phyloP scores from a whole-genome alignment of 1,284 basidiomycete genomes.

The Rhodotorula mucilaginosa region DNA sequence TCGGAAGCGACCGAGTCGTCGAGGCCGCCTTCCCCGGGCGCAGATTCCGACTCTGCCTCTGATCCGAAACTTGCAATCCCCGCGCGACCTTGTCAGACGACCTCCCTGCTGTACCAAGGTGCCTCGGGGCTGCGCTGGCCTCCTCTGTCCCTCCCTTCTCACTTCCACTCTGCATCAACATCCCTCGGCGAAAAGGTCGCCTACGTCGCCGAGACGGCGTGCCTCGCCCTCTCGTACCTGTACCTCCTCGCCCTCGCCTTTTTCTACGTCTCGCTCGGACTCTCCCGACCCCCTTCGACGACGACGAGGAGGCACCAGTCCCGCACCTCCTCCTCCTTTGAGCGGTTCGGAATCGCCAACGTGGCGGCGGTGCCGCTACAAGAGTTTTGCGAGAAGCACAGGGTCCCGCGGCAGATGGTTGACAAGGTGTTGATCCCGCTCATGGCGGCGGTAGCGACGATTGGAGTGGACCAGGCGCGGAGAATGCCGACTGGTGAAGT shows the following conservation, averaged over 20 bases:
- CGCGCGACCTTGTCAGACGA: constrained; percentile 21
- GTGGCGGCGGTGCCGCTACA: constrained; percentile 22
- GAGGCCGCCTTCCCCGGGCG: constrained; percentile 32
- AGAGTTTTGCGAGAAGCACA: constrained; percentile 12
- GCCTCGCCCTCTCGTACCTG: constrained; percentile 57
- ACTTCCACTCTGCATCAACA: constrained; percentile 4
- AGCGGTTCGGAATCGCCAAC: background rate
- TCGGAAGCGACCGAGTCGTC: constrained; percentile 58
- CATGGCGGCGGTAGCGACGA: constrained; percentile 70
- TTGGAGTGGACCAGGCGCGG: constrained; percentile 56
- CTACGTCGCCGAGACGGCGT: constrained; percentile 50
- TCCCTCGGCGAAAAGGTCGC: constrained; percentile 23
- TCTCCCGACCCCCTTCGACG: constrained; percentile 7
- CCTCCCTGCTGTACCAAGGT: constrained; percentile 36
- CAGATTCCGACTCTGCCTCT: constrained; percentile 47
- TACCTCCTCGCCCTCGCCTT: constrained; percentile 58
- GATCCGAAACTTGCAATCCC: constrained; percentile 41
- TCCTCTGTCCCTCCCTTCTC: constrained; percentile 25
- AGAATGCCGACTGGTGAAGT: constrained; percentile 62
- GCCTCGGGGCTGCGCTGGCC: constrained; percentile 28
- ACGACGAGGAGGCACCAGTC: background rate
- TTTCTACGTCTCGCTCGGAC: constrained; percentile 46
- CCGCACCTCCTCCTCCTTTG: background rate
- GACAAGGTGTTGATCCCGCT: constrained; percentile 59
- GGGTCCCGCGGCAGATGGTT: constrained; percentile 59